These are phyloP conservation scores for Botryotinia narcissicola DNA, from an alignment of 2,329 filamentous ascomycete species.

Conservation along the genomic window DNA sequence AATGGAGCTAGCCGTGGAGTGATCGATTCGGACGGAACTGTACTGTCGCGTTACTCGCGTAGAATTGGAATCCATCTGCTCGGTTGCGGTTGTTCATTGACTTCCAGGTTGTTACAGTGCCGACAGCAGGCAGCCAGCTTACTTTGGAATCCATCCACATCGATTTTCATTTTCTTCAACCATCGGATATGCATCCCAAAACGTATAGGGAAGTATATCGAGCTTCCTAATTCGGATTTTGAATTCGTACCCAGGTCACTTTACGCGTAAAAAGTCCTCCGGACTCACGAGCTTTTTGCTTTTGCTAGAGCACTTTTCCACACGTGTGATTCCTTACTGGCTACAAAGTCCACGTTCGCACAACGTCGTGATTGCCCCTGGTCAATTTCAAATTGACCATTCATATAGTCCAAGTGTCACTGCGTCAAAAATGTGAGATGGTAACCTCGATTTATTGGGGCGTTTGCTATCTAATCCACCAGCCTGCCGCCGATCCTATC, in stretches of 20 bases:
- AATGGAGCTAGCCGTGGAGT: background rate
- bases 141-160: background rate
- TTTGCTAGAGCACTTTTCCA: background rate
- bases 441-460: background rate
- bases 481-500: background rate
- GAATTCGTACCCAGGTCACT: background rate
- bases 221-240: background rate
- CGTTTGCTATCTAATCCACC: background rate
- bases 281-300: background rate
- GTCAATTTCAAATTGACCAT: background rate
- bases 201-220: background rate
- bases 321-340: background rate
- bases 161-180: background rate
- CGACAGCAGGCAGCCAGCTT: background rate
- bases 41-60: background rate
- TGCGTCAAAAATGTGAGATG: background rate
- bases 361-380: background rate
- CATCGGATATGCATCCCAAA: background rate
- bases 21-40: background rate
- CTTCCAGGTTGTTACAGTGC: background rate
- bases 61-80: background rate
- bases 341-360: background rate
- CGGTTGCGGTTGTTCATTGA: background rate
- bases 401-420: background rate
- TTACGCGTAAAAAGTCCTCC: background rate